phyloP scores from a whole-genome alignment of 2,329 filamentous ascomycete genomes.

The Venturiaceae sp. region DNA sequence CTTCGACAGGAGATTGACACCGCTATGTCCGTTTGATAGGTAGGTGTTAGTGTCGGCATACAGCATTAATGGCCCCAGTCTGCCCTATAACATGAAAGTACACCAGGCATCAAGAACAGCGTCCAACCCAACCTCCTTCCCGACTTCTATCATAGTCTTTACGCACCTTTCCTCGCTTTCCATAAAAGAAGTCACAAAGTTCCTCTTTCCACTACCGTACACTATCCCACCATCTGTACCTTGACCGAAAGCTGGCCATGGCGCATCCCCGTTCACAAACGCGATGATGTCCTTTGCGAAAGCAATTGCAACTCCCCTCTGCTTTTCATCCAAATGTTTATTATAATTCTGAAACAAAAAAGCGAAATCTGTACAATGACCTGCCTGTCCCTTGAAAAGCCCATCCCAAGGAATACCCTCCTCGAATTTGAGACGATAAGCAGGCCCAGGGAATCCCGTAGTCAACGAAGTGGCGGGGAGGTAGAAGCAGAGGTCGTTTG shows the following conservation, averaged over 20 bases:
- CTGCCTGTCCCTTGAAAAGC: conserved; percentile 21
- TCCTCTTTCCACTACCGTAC: neutral
- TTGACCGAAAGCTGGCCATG: conserved; percentile 3
- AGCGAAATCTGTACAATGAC: conserved; percentile 23
- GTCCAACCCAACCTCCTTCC: neutral
- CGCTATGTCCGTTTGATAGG: too few relatives aligned
- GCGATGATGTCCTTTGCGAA: conserved; percentile 22
- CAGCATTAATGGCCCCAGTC: too few relatives aligned
- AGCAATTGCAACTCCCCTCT: conserved; percentile 15
- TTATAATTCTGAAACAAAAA: conserved; percentile 25
- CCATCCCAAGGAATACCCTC: conserved; percentile 25
- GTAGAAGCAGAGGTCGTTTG: conserved; percentile 37
- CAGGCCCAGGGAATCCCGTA: conserved; percentile 18
- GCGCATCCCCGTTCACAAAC: conserved; percentile 22
- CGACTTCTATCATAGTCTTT: neutral
- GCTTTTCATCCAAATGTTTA: conserved; percentile 15
- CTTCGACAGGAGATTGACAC: too few relatives aligned
- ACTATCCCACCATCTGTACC: neutral
- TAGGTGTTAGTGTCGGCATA: too few relatives aligned
- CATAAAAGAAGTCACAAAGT: too few relatives aligned
- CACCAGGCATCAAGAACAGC: neutral
- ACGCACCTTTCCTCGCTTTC: neutral
- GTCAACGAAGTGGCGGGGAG: conserved; percentile 33
- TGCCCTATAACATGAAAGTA: too few relatives aligned
- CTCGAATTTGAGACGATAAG: conserved; percentile 25